A percentile compares a stretch with the other conserved stretches of the same genome.
phyloP scores from a whole-genome alignment of 2,329 filamentous ascomycete genomes.

The Xylariaceae sp. region DNA sequence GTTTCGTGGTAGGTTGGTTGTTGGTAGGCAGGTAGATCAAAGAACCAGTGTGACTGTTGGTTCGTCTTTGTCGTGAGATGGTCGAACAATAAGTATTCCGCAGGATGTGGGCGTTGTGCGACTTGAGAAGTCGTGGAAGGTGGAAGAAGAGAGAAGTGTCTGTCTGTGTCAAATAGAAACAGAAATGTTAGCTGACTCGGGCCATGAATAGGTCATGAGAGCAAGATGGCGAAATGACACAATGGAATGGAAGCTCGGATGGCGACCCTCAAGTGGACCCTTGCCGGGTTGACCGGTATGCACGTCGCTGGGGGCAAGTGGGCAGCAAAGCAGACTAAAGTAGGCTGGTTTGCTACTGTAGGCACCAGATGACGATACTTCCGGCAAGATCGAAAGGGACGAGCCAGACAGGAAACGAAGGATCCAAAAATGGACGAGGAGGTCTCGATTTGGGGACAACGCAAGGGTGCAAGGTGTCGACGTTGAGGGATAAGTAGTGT shows the following conservation, averaged over 20 bases:
- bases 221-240: conserved; percentile 8
- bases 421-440: no score
- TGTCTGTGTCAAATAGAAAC: conserved; percentile 11
- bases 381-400: no score
- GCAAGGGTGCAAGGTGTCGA: no score
- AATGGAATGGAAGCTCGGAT: conserved; percentile 4
- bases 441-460: no score
- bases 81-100: background rate
- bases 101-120: background rate
- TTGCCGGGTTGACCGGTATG: no score
- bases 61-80: conserved; percentile 8
- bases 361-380: no score
- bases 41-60: background rate
- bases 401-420: no score
- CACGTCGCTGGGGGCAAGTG: no score
- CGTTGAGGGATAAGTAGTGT: no score
- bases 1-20: conserved; percentile 4
- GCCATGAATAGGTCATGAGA: conserved; percentile 4
- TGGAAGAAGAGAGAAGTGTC: background rate
- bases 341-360: no score
- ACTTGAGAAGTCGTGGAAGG: conserved; percentile 1
- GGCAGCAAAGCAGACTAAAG: no score
- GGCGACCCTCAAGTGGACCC: background rate
- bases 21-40: conserved; percentile 5
- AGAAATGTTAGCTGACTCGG: conserved; percentile 10